Base-by-base conservation (phyloP, 164 flowering plant genomes). In the Dillenia turbinata region DNA sequence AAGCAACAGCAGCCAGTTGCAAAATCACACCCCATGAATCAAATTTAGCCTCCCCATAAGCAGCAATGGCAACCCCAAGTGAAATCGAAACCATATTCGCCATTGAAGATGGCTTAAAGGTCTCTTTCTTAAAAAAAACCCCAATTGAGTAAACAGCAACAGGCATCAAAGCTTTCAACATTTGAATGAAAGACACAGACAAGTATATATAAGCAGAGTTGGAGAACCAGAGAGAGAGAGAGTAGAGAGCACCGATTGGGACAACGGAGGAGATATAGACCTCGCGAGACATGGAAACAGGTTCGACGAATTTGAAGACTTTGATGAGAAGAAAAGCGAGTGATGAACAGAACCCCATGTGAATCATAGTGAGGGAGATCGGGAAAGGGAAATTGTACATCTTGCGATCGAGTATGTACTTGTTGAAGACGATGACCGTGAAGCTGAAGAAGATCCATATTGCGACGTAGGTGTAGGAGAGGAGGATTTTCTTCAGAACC, bases 91-190 rank as follows among this genome's bases (percentile, higher is more conserved):
- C 16, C 83, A 79, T 79, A 33, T 79, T 79, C 9, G 67, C 24
- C 79, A 79, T 74, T 15, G 71, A 43, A 4, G 65, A 61, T 3
- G 75, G 49, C 53, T 66, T 67, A 61, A 77, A 79, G 1, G 59
- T 3, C 48, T 79, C 83, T 50, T 70, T 72, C 48, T 70, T 67
- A 47, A 74, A 63, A 48, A 53, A 17, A 47, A 79, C 74, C 8
- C 75, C 73, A 56, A 75, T 70, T n/a, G 77, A 72, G 60, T 79
- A 79, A 9, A 79, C 83, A 47, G 83, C 83, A 22, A 79, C 83
- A 10, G 83, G 83, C 83, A 79, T 79, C 1, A 79, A 60, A 51
- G 83, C 83, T 56, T 79, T 79, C 24, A 79, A 71, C 83, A 79
- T 79, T 57, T 79, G 83, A 48, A 79, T 79, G 68, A 79, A 79